phyloP scores from a whole-genome alignment of 768 basidiomycete genomes.

The Trametes cinnabarina region DNA sequence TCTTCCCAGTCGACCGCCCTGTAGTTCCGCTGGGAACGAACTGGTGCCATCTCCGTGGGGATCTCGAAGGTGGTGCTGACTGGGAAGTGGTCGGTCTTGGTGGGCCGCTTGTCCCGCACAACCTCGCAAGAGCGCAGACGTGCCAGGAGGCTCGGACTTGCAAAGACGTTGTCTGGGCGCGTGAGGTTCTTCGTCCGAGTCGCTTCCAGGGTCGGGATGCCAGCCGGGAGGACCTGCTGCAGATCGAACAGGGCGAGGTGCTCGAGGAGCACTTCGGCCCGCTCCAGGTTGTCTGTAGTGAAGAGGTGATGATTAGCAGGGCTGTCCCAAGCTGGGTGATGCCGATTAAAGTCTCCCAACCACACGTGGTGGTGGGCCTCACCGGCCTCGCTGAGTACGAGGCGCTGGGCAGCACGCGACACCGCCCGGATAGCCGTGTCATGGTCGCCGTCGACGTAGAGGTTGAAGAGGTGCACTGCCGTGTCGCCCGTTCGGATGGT shows the following conservation, averaged over 20 bases:
- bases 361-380: slow-evolving; percentile 25
- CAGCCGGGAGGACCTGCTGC: slow-evolving; percentile 33
- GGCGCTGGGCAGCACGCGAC: neutral
- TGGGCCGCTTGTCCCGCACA: slow-evolving; percentile 12
- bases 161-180: slow-evolving; percentile 45
- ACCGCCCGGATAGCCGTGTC: slow-evolving; percentile 21
- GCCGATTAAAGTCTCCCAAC: slow-evolving; percentile 41
- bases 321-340: slow-evolving; percentile 41
- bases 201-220: slow-evolving; percentile 36
- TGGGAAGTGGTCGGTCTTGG: slow-evolving; percentile 41
- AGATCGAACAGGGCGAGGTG: slow-evolving; percentile 29
- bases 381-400: no score
- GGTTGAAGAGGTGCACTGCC: slow-evolving; percentile 33
- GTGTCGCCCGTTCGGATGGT: slow-evolving; percentile 18
- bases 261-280: slow-evolving; percentile 29
- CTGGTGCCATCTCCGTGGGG: neutral
- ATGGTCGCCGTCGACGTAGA: slow-evolving; percentile 37
- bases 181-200: slow-evolving; percentile 34
- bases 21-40: slow-evolving; percentile 26
- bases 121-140: slow-evolving; percentile 31
- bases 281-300: slow-evolving; percentile 25
- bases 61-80: slow-evolving; percentile 34
- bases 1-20: slow-evolving; percentile 31
- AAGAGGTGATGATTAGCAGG: slow-evolving; percentile 35
- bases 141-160: slow-evolving; percentile 18